Percentiles rank a stretch among this genome's conserved stretches.
Conservation (phyloP, 345 rosid species). For the Eucalyptus marginata region DNA sequence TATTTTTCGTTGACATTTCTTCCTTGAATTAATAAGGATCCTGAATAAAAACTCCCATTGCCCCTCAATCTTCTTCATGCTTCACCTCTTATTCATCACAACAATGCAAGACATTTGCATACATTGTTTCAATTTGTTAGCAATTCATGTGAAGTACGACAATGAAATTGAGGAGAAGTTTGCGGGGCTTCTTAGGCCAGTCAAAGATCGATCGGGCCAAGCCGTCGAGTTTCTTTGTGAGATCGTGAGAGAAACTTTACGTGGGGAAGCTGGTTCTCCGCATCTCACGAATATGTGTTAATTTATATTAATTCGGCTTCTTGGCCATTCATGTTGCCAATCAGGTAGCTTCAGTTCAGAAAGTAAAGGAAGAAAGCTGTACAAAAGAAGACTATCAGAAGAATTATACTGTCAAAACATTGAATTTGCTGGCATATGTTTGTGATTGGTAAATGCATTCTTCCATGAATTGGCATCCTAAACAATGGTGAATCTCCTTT, state of each 20-base stretch:
- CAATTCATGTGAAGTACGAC: neutral
- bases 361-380: neutral
- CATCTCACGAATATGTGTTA: neutral
- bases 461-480: neutral
- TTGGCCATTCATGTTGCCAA: neutral
- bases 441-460: neutral
- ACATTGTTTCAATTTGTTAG: accelerated
- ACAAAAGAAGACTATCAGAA: neutral
- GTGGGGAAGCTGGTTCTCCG: neutral
- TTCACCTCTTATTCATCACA: neutral
- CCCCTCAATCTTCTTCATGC: neutral
- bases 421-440: neutral
- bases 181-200: accelerated
- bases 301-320: neutral
- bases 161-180: neutral
- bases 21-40: neutral
- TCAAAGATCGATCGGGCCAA: accelerated
- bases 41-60: neutral
- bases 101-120: neutral
- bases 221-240: neutral
- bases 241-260: neutral
- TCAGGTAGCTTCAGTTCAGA: neutral
- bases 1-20: neutral
- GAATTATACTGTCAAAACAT: neutral
- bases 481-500: neutral